These are phyloP conservation scores for Cryptosporidium felis DNA, from an alignment of 169 alveolate genomes.

Conservation along the genomic window DNA sequence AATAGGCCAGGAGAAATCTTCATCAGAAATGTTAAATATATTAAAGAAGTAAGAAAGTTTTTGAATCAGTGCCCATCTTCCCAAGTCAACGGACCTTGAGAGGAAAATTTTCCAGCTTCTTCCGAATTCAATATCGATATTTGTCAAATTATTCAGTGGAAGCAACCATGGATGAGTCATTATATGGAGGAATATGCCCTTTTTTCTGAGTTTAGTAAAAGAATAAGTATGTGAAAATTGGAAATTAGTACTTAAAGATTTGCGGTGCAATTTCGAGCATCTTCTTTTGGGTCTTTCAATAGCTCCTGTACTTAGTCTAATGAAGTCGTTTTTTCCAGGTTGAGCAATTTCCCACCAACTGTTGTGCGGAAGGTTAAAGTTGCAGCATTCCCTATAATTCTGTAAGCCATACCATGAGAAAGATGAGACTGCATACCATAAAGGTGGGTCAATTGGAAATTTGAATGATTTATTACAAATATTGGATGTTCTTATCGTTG, in stretches of 20 bases:
- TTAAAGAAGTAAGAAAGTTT: conserved; percentile 31
- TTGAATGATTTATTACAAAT: background rate
- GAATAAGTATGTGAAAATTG: background rate
- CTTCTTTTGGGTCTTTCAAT: conserved; percentile 20
- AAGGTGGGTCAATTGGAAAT: background rate
- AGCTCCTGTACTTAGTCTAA: background rate
- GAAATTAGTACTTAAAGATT: background rate
- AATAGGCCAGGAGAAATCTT: conserved; percentile 56
- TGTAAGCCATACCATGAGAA: conserved; percentile 37
- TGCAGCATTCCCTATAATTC: conserved; percentile 34
- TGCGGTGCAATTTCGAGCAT: background rate
- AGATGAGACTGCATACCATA: conserved; percentile 39
- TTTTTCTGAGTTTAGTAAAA: background rate
- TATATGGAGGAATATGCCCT: conserved; percentile 17
- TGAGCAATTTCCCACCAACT: conserved; percentile 1
- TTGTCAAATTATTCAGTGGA: conserved; percentile 30
- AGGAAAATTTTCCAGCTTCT: conserved; percentile 2
- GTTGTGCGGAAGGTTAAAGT: conserved; percentile 1
- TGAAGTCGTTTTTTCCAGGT: background rate
- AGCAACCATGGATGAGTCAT: conserved; percentile 70
- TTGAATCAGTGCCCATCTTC: conserved; percentile 46
- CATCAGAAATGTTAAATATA: conserved; percentile 7
- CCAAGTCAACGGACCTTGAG: conserved; percentile 37
- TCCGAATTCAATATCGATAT: conserved; percentile 28
- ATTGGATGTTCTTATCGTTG: background rate